A percentile compares a stretch with the other conserved stretches of the same genome.
These are phyloP conservation scores for Porcisia hertigi DNA, from an alignment of 208 protist genomes.

Conservation along the genomic window DNA sequence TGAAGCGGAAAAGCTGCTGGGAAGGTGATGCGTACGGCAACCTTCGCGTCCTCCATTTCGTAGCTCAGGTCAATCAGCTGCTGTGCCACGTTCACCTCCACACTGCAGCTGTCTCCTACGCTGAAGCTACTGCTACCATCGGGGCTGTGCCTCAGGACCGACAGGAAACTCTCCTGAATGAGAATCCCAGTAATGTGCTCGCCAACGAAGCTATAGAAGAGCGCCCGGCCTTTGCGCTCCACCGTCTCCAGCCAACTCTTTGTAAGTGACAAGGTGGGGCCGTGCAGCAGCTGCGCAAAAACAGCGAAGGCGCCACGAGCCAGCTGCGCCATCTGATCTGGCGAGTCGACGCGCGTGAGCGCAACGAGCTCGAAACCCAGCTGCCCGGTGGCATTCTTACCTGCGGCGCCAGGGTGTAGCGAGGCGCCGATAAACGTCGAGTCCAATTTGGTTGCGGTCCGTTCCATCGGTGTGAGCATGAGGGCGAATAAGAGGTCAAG, in stretches of 20 bases:
- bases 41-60: conserved; percentile 83
- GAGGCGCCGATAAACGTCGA: conserved; percentile 68
- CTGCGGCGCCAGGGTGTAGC: conserved; percentile 1
- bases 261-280: conserved; percentile 54
- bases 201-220: conserved; percentile 70
- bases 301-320: conserved; percentile 78
- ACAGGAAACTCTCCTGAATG: conserved; percentile 75
- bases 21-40: conserved; percentile 72
- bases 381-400: conserved; percentile 26
- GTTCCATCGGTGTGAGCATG: conserved; percentile 55
- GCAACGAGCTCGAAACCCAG: conserved; percentile 50
- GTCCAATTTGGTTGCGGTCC: conserved; percentile 43
- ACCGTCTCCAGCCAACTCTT: conserved; percentile 84
- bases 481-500: conserved; percentile 76
- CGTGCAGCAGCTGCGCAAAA: conserved; percentile 69
- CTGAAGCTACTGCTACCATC: conserved; percentile 65
- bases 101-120: conserved; percentile 61
- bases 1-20: conserved; percentile 74
- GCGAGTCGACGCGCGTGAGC: conserved; percentile 54
- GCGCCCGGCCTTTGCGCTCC: conserved; percentile 66
- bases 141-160: conserved; percentile 68
- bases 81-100: conserved; percentile 62
- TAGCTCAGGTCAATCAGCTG: conserved; percentile 70
- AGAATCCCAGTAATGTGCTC: conserved; percentile 70
- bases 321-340: conserved; percentile 64